phyloP scores from a whole-genome alignment of 176 grass and related monocot species.

The Carex scoparia region DNA sequence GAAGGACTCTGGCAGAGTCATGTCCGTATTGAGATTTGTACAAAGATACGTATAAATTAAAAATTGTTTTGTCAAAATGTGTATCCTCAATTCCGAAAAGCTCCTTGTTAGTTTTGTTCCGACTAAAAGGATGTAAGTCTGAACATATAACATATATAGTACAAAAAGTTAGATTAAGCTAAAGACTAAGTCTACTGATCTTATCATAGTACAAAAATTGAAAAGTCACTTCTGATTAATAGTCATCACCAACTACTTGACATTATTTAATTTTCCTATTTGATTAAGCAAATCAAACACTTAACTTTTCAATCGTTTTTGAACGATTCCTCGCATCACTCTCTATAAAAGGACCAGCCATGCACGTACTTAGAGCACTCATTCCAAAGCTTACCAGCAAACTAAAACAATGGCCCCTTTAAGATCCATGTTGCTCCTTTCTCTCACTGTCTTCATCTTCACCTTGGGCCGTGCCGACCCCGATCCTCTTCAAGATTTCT shows the following conservation, averaged over 20 bases:
- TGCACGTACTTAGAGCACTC: background rate
- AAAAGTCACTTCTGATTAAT: background rate
- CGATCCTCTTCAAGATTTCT: constrained; percentile 71
- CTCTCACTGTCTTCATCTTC: background rate
- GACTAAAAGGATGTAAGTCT: too few species aligned
- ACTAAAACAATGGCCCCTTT: background rate
- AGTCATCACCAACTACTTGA: background rate
- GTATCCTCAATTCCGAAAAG: too few species aligned
- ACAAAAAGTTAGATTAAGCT: too few species aligned
- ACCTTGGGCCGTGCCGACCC: constrained; percentile 42
- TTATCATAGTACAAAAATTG: too few species aligned
- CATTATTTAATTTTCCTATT: background rate
- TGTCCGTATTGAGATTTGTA: too few species aligned
- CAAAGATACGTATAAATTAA: too few species aligned
- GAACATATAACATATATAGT: too few species aligned
- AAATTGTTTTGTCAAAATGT: too few species aligned
- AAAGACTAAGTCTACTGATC: too few species aligned
- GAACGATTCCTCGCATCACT: background rate
- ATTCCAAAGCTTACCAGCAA: background rate
- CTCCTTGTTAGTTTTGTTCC: too few species aligned
- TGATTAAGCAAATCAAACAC: background rate
- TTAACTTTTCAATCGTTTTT: background rate
- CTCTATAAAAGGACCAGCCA: background rate
- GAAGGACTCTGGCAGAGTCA: too few species aligned
- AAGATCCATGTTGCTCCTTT: background rate